Evolutionary conservation across 192 early-diverging fungal genomes (phyloP), one percentile per base, ranked within the genome.

Genomic region (Rhizoclosmatium globosum): DNA sequence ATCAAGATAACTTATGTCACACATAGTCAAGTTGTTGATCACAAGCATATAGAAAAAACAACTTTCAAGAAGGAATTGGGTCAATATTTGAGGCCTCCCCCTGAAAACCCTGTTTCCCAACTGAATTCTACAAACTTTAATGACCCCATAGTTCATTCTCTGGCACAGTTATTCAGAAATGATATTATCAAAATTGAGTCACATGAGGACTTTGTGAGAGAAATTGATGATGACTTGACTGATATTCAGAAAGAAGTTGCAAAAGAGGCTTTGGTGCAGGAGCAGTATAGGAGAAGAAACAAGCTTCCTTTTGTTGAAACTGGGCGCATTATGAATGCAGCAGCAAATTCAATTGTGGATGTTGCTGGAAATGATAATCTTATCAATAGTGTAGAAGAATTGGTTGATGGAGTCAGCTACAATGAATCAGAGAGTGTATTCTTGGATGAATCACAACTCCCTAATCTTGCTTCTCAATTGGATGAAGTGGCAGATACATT

Each of bases 11-110:
- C n/a, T n/a, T n/a, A n/a, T n/a, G n/a, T 45, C 11, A 43, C 43
- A 42, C 41, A 1, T 73, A 83, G 81, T 17, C 82, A 89, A 11
- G 90, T 93, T 0, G 86, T 94, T 3, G 91, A 93, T 73, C 85
- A 89, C 68, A 91, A 89, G 73, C 84, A 82, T 17, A 87, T 85
- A 71, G 83, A 86, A 19, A 84, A 85, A 41, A 71, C 66, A 0
- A 19, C 70, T 4, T 84, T 81, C 42, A 89, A 86, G 47, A 75
- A 64, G 0, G 85, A 90, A 23, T 82, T 91, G 84, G 82, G 84
- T 64, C 44, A 64, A 19, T 93, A 92, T 70, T 87, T 89, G 39
- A 75, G 79, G n/a, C 65, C 59, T 0, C 87, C 87, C 2, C 87
- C 87, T 13, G 68, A 64, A 19, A 67, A 47, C 39, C 62, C 56